phyloP scores from a whole-genome alignment of 2,329 filamentous ascomycete species.

The Malbranchea zuffiana region DNA sequence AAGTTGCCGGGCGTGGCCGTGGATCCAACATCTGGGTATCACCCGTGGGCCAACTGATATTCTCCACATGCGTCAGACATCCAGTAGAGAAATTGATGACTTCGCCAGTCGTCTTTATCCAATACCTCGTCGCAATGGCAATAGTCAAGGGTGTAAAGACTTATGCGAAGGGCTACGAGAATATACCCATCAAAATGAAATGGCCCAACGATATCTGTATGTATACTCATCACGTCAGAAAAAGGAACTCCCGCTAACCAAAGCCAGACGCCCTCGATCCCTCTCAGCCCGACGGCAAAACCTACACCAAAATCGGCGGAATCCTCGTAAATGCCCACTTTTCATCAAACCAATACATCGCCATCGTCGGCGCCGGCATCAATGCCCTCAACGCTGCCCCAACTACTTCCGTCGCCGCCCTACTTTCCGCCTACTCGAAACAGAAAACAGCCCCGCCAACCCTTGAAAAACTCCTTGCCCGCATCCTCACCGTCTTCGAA shows the following conservation, averaged over 20 bases:
- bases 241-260: conserved; percentile 8
- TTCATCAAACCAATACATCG: conserved; percentile 62
- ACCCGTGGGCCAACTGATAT: conserved; percentile 73
- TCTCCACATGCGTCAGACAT: conserved; percentile 81
- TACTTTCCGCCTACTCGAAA: conserved; percentile 39
- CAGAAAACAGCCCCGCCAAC: conserved; percentile 34
- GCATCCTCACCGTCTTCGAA: conserved; percentile 69
- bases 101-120: conserved; percentile 81
- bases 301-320: conserved; percentile 81
- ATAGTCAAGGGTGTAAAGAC: conserved; percentile 70
- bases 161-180: conserved; percentile 65
- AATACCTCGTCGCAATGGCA: conserved; percentile 83
- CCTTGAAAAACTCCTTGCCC: conserved; percentile 70
- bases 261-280: conserved; percentile 54
- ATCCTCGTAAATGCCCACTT: conserved; percentile 87
- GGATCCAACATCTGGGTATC: conserved; percentile 93
- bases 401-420: conserved; percentile 72
- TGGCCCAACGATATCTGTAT: conserved; percentile 94
- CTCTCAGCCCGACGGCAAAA: conserved; percentile 36
- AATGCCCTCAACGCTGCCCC: conserved; percentile 77
- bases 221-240: conserved; percentile 17
- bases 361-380: conserved; percentile 75
- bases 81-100: conserved; percentile 57
- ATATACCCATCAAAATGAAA: conserved; percentile 74
- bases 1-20: conserved; percentile 77